These are phyloP conservation scores for Termitomyces sp. DNA, from an alignment of 768 basidiomycete genomes.

Conservation along the genomic window DNA sequence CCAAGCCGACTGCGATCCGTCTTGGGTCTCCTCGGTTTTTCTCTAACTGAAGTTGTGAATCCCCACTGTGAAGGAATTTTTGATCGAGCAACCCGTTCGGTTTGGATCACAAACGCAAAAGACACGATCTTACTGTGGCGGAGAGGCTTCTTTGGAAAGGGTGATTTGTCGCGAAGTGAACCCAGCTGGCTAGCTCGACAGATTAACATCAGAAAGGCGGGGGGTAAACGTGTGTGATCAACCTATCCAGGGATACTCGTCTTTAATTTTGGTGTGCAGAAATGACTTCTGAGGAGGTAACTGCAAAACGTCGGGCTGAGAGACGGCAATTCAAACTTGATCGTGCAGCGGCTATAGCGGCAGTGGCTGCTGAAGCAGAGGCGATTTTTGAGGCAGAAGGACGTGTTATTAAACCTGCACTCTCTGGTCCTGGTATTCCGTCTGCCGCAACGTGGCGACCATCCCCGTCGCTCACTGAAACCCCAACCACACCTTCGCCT, in stretches of 20 bases:
- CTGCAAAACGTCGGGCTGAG: slow-evolving; percentile 80
- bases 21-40: slow-evolving; percentile 50
- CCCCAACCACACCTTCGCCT: slow-evolving; percentile 14
- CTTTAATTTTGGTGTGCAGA: slow-evolving; percentile 29
- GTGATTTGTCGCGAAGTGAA: slow-evolving; percentile 89
- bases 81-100: slow-evolving; percentile 76
- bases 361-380: slow-evolving; percentile 76
- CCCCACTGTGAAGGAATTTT: slow-evolving; percentile 75
- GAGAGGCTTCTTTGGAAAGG: slow-evolving; percentile 96
- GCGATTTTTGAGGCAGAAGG: slow-evolving; percentile 66
- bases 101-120: slow-evolving; percentile 69
- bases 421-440: slow-evolving; percentile 60
- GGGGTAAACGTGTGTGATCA: slow-evolving; percentile 49
- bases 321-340: slow-evolving; percentile 92
- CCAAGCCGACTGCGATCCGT: slow-evolving; percentile 38
- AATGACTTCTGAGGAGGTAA: slow-evolving; percentile 86
- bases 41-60: slow-evolving; percentile 53
- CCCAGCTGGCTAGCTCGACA: slow-evolving; percentile 88
- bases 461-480: slow-evolving; percentile 14
- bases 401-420: slow-evolving; percentile 51
- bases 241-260: neutral
- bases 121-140: slow-evolving; percentile 77
- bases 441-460: slow-evolving; percentile 82
- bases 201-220: slow-evolving; percentile 55
- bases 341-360: slow-evolving; percentile 82